Percentiles rank a stretch among this genome's conserved stretches.
phyloP scores from a whole-genome alignment of 257 asterid genomes.

The Solanum sparsipilum region DNA sequence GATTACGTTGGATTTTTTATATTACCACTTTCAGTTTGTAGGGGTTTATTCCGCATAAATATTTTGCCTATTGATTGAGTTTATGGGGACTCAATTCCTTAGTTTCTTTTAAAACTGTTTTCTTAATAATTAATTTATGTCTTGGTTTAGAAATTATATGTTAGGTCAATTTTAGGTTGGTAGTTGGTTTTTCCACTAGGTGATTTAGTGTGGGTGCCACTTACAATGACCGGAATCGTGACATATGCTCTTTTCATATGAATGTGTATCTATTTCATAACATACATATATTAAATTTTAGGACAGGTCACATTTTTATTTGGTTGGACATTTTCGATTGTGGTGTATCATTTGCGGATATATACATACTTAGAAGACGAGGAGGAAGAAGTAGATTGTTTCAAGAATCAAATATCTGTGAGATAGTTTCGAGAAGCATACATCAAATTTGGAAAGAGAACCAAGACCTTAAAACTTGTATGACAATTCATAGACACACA shows the following conservation, averaged over 20 bases:
- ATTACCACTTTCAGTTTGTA: no score
- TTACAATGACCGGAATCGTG: neutral
- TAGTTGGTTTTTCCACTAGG: neutral
- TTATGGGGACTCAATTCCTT: neutral
- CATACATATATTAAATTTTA: neutral
- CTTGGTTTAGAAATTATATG: neutral
- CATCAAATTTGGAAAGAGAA: neutral
- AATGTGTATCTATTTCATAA: neutral
- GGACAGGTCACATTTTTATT: neutral
- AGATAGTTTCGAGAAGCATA: neutral
- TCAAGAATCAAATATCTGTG: neutral
- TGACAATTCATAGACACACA: neutral
- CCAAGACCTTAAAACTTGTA: neutral
- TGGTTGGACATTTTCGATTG: neutral
- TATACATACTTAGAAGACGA: neutral
- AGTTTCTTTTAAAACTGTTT: no score
- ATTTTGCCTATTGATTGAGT: neutral
- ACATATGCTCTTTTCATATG: neutral
- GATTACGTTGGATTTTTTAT: neutral
- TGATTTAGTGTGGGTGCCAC: neutral
- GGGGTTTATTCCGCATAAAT: neutral
- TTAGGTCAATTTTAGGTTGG: neutral
- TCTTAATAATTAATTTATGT: neutral
- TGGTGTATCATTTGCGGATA: neutral
- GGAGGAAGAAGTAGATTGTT: neutral